phyloP scores from a whole-genome alignment of 208 protist species.

The Acanthamoeba healyi region DNA sequence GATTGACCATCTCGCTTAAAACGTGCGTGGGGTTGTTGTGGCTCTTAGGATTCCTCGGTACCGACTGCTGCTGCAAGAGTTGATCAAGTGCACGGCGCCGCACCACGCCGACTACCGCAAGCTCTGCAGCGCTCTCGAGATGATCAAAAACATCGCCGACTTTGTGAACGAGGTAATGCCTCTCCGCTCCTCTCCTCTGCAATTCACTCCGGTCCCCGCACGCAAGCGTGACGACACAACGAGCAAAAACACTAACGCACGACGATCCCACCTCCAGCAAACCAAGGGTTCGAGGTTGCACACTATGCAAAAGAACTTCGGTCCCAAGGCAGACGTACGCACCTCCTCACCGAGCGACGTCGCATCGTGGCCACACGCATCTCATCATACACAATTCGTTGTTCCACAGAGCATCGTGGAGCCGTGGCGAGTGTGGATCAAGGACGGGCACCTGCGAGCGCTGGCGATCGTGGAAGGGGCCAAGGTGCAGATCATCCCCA shows the following conservation, averaged over 20 bases:
- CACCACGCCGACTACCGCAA: conserved; percentile 63
- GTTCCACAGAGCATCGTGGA: conserved; percentile 25
- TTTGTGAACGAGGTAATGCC: conserved; percentile 37
- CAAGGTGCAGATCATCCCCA: conserved; percentile 37
- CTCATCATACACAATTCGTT: background rate
- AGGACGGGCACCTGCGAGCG: conserved; percentile 14
- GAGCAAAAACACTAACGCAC: too few relatives aligned
- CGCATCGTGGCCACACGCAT: background rate
- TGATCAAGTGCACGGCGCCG: conserved; percentile 47
- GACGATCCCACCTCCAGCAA: background rate
- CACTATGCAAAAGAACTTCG: conserved; percentile 10
- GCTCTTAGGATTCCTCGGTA: background rate
- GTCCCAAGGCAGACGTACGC: conserved; percentile 16
- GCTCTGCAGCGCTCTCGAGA: conserved; percentile 22
- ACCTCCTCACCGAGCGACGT: too few relatives aligned
- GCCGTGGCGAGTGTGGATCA: conserved; percentile 63
- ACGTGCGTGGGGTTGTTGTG: too few relatives aligned
- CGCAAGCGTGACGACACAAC: too few relatives aligned
- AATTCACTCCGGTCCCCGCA: too few relatives aligned
- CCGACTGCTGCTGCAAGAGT: conserved; percentile 32
- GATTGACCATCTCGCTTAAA: too few relatives aligned
- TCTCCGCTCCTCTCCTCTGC: background rate
- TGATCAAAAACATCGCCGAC: conserved; percentile 62
- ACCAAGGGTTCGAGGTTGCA: background rate
- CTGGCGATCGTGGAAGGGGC: conserved; percentile 35